phyloP scores from a whole-genome alignment of 1,284 basidiomycete species.

The Boletus smithii region DNA sequence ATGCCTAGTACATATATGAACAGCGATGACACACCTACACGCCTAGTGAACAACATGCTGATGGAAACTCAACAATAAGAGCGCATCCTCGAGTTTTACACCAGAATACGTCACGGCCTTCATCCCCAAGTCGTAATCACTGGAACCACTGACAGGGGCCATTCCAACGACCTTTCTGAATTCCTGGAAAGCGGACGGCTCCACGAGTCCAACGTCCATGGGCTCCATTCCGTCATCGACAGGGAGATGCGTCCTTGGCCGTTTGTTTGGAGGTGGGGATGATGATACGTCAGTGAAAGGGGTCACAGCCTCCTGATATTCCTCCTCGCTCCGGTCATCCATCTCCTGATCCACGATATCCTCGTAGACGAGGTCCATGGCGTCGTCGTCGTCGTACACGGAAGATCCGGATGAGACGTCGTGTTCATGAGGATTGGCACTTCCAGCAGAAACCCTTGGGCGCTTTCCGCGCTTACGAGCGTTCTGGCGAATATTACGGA shows the following conservation, averaged over 20 bases:
- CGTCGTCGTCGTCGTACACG: slow-evolving; percentile 40
- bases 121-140: slow-evolving; percentile 28
- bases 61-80: slow-evolving; percentile 67
- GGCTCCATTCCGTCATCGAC: slow-evolving; percentile 23
- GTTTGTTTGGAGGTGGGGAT: slow-evolving; percentile 40
- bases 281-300: slow-evolving; percentile 60
- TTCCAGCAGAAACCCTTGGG: slow-evolving; percentile 40
- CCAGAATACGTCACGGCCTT: slow-evolving; percentile 36
- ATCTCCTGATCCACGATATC: slow-evolving; percentile 39
- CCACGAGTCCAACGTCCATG: slow-evolving; percentile 30
- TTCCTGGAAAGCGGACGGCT: slow-evolving; percentile 29
- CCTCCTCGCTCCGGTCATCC: slow-evolving; percentile 60
- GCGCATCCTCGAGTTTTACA: slow-evolving; percentile 60
- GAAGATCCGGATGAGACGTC: slow-evolving; percentile 51
- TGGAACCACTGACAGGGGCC: slow-evolving; percentile 18
- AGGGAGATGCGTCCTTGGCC: slow-evolving; percentile 24
- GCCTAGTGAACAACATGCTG: slow-evolving; percentile 55
- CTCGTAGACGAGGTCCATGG: slow-evolving; percentile 40
- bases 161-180: slow-evolving; percentile 28
- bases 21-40: slow-evolving; percentile 22
- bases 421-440: slow-evolving; percentile 43
- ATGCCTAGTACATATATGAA: background rate
- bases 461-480: slow-evolving; percentile 60
- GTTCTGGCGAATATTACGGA: slow-evolving; percentile 74
- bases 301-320: slow-evolving; percentile 67